Evolutionary conservation across 192 early-diverging fungal genomes (phyloP), one percentile per base, ranked within the genome.

Genomic region (Coemansia sp.): DNA sequence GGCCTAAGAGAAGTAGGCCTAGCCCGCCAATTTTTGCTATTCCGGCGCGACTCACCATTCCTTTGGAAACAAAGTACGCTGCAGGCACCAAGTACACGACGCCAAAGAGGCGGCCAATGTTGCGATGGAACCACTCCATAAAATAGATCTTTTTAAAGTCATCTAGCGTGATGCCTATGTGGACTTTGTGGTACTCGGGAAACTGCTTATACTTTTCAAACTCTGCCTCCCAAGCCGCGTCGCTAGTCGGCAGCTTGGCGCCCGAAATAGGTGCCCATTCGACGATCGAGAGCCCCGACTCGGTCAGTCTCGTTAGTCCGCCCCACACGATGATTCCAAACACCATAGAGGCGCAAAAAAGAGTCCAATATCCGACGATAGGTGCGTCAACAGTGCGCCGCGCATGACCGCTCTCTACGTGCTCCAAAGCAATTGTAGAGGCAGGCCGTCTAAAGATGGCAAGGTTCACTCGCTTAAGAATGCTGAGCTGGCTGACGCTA

Each of bases 131-230:
- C 95, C 97, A 97, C 82, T 99, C 95, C 88, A 94, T 93, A 79
- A 93, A 97, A 77, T 95, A 99, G 63, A 97, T 99, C 59, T 82
- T 88, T 82, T 99, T 97, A 85, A 99, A 97, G 73, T 99, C 94
- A 28, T 88, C 81, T 18, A 97, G 73, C 2, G 88, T 89, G 74
- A 99, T 95, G 38, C 92, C 82, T 59, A 90, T 90, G 77, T 99
- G 94, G 63, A 95, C 80, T 89, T 92, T 84, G 77, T 94, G 94
- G 79, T 95, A 99, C 83, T 99, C 97, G 26, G 97, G 97, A 63
- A 91, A 96, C 84, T 93, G 90, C 74, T 99, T 96, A 87, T 99
- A 99, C 83, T 97, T 99, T 76, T 91, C 89, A 86, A 97, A 97
- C 85, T 99, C 97, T 45, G 84, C 86, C 57, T 89, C 83, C 97